Evolutionary conservation across 495 filamentous ascomycete genomes (phyloP).

Genomic region (Tuber microsphaerosporum): DNA sequence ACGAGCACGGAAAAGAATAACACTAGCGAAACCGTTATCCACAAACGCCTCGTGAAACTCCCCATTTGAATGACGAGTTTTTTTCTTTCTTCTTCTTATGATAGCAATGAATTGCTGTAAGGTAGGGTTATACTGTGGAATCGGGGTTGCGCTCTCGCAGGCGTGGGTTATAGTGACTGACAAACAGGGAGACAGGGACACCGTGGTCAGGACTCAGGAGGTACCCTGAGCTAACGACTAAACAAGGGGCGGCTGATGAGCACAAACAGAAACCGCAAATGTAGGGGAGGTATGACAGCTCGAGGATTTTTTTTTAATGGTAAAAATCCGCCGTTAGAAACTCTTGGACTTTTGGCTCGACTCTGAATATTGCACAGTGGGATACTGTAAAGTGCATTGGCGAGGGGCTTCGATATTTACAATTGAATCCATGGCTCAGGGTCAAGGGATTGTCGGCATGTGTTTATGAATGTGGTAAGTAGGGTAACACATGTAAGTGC

Average conservation of each 20-base stretch:
- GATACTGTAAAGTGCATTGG: neutral
- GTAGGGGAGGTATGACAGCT: neutral
- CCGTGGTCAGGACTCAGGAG: neutral
- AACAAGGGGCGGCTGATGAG: neutral
- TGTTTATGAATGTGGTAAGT: neutral
- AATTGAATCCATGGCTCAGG: neutral
- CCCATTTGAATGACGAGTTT: conserved; percentile 11
- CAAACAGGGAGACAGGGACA: neutral
- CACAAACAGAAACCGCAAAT: neutral
- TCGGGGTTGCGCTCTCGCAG: neutral
- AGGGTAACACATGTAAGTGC: neutral
- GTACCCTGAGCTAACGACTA: neutral
- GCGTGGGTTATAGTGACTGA: neutral
- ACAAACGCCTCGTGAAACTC: conserved; percentile 12
- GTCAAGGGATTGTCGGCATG: neutral
- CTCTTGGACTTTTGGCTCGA: neutral
- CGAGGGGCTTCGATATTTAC: neutral
- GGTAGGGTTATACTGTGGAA: neutral
- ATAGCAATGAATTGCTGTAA: conserved; percentile 11
- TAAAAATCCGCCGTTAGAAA: neutral
- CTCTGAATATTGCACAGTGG: neutral
- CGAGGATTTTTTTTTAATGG: neutral
- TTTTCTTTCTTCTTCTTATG: neutral
- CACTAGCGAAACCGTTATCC: conserved; percentile 16
- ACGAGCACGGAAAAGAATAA: conserved; percentile 10